Percentiles rank a stretch among this genome's conserved stretches.
phyloP scores from a whole-genome alignment of 257 asterid species.

The Solanum boliviense region DNA sequence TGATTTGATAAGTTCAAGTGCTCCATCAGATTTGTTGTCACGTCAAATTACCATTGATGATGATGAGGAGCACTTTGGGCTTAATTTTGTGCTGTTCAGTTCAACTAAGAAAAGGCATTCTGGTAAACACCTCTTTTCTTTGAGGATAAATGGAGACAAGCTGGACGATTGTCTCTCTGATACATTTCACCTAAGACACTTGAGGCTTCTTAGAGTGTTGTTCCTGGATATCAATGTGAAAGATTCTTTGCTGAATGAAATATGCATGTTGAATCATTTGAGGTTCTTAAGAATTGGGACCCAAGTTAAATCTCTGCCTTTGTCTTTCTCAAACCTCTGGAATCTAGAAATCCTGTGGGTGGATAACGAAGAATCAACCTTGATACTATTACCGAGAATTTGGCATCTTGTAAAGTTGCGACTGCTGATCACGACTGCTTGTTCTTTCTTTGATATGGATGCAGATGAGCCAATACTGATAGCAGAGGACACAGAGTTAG shows the following conservation, averaged over 20 bases:
- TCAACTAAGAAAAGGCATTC: background rate
- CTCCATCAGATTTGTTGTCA: too few species aligned
- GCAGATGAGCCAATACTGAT: background rate
- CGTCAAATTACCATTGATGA: too few species aligned
- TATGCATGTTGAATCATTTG: background rate
- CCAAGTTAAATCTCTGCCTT: background rate
- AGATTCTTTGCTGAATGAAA: background rate
- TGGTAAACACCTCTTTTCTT: background rate
- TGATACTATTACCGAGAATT: background rate
- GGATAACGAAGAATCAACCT: too few species aligned
- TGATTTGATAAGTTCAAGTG: too few species aligned
- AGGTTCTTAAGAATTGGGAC: background rate
- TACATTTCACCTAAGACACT: background rate
- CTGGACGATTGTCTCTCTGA: background rate
- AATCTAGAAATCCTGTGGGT: background rate
- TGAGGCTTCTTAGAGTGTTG: background rate
- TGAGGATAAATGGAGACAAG: background rate
- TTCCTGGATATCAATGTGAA: background rate
- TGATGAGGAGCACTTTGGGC: too few species aligned
- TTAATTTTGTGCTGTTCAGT: too few species aligned
- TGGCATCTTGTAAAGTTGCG: background rate
- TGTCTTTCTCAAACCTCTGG: background rate
- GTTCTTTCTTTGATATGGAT: background rate
- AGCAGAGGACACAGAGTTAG: background rate
- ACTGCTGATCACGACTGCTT: fast-evolving